phyloP scores from a whole-genome alignment of 2,329 filamentous ascomycete genomes.

The Botrytis porri region DNA sequence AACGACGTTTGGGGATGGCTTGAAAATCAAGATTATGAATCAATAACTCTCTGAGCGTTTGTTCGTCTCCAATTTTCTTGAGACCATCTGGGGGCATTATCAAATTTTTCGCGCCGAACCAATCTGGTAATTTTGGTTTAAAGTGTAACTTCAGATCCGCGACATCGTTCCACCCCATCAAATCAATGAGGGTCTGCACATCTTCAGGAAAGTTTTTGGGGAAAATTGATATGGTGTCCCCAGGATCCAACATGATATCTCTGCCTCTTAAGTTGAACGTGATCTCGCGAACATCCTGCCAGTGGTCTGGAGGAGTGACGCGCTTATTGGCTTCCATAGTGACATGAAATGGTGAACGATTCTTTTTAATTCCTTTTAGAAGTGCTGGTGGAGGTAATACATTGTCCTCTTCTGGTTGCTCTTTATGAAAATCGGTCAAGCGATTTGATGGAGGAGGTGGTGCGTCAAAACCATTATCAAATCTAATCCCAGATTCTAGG shows the following conservation, averaged over 20 bases:
- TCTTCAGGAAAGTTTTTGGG: slow-evolving; percentile 85
- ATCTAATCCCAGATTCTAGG: not conserved
- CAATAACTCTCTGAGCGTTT: slow-evolving; percentile 68
- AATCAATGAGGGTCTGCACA: slow-evolving; percentile 71
- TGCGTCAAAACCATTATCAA: not conserved
- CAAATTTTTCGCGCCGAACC: slow-evolving; percentile 35
- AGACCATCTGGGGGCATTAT: slow-evolving; percentile 37
- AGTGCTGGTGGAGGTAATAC: not conserved
- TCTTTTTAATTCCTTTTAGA: not conserved
- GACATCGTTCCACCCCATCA: slow-evolving; percentile 74
- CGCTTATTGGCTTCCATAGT: slow-evolving; percentile 63
- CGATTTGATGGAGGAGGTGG: not conserved
- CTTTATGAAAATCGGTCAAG: not conserved
- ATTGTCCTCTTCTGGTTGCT: not conserved
- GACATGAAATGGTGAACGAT: not conserved
- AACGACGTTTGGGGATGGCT: slow-evolving; percentile 81
- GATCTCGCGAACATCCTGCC: slow-evolving; percentile 91
- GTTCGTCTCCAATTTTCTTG: slow-evolving; percentile 37
- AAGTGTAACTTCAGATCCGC: slow-evolving; percentile 69
- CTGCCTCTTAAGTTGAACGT: slow-evolving; percentile 51
- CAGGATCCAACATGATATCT: slow-evolving; percentile 54
- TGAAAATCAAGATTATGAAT: slow-evolving; percentile 85
- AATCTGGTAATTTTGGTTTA: slow-evolving; percentile 34
- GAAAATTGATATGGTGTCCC: slow-evolving; percentile 76
- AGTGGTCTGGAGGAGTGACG: slow-evolving; percentile 73